phyloP scores from a whole-genome alignment of 1,139 yeast genomes.

The Debaryomyces psychrophilus region DNA sequence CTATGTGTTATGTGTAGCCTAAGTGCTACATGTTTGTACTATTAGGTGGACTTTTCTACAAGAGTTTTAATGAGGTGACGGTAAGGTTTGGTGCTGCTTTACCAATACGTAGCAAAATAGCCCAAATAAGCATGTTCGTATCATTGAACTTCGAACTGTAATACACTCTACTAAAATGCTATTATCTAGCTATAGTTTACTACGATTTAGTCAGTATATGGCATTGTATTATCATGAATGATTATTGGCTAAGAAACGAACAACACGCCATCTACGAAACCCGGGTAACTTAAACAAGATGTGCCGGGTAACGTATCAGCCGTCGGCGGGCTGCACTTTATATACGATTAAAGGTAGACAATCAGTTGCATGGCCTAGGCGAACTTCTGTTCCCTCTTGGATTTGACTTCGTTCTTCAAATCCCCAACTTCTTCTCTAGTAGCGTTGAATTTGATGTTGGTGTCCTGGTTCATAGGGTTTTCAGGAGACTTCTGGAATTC shows the following conservation, averaged over 20 bases:
- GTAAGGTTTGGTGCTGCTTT: too few relatives aligned
- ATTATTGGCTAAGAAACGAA: constrained; percentile 1
- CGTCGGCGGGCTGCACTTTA: neutral
- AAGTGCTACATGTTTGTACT: too few relatives aligned
- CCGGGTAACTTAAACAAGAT: neutral
- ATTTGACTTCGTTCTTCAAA: constrained; percentile 55
- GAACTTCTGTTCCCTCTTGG: constrained; percentile 48
- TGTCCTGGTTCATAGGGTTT: constrained; percentile 83
- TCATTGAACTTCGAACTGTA: neutral
- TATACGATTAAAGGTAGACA: neutral
- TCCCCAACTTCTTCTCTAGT: constrained; percentile 53
- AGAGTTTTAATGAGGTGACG: too few relatives aligned
- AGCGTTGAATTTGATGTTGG: constrained; percentile 67
- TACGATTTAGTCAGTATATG: neutral
- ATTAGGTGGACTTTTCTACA: too few relatives aligned
- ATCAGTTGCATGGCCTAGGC: constrained; percentile 17
- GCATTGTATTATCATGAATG: neutral
- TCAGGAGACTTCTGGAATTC: constrained; percentile 82
- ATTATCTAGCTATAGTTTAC: neutral
- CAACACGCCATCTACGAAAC: too few relatives aligned
- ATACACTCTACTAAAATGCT: too few relatives aligned
- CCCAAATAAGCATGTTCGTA: neutral
- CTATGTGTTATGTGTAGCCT: too few relatives aligned
- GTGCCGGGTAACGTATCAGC: neutral
- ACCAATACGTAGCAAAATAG: too few relatives aligned